phyloP scores from a whole-genome alignment of 2,329 filamentous ascomycete species.

The Hawksworthiomyces lignivorus region DNA sequence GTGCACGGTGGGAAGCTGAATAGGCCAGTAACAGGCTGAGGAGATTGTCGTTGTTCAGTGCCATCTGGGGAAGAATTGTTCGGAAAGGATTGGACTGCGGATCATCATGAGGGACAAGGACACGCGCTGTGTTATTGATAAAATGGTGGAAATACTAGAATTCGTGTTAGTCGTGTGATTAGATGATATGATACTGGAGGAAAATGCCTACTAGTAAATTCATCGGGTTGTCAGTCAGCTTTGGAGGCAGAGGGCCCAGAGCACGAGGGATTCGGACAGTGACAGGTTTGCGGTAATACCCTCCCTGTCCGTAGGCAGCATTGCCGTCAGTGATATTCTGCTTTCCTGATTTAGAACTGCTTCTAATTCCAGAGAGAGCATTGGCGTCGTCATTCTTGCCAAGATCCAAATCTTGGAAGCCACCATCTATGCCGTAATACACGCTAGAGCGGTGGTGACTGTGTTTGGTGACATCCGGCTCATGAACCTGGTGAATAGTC shows the following conservation, averaged over 20 bases:
- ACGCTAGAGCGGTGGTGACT: slow-evolving; percentile 24
- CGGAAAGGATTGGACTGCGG: slow-evolving; percentile 45
- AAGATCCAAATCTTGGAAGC: slow-evolving; percentile 61
- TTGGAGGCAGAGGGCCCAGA: slow-evolving; percentile 40
- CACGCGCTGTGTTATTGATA: slow-evolving; percentile 67
- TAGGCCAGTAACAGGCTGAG: slow-evolving; percentile 73
- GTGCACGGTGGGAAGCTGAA: slow-evolving; percentile 74
- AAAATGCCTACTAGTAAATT: slow-evolving; percentile 53
- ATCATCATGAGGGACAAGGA: slow-evolving; percentile 44
- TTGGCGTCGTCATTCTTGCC: slow-evolving; percentile 62
- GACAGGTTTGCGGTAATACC: slow-evolving; percentile 65
- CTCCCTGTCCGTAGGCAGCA: slow-evolving; percentile 36
- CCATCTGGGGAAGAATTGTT: slow-evolving; percentile 50
- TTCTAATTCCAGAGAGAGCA: slow-evolving; percentile 45
- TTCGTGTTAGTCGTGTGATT: not conserved
- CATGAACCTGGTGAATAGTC: too few species aligned
- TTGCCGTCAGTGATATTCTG: slow-evolving; percentile 27
- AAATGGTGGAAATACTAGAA: slow-evolving; percentile 54
- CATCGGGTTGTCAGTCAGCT: slow-evolving; percentile 65
- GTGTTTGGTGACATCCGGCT: too few species aligned
- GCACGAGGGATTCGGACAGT: slow-evolving; percentile 46
- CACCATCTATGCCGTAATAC: slow-evolving; percentile 65
- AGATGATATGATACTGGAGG: slow-evolving; percentile 5
- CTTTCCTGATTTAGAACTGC: not conserved
- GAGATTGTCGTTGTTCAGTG: slow-evolving; percentile 60